Base-by-base conservation (phyloP, 2,329 filamentous ascomycete species). In the Microcyclosporella mali region DNA sequence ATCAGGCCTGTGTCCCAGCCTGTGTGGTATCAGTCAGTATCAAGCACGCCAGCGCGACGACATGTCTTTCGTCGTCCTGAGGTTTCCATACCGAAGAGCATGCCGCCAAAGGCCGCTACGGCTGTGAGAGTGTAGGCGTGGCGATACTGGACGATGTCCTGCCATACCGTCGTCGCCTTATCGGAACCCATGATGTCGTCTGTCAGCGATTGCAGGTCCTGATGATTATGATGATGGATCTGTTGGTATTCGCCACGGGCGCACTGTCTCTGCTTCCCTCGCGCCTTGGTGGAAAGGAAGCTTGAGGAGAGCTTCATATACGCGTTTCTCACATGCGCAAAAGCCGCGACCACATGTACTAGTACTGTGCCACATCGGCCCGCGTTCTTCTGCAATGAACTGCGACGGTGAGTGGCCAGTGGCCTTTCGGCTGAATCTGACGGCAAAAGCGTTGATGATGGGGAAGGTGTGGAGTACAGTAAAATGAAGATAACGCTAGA, bases 81-180 rank as follows among this genome's bases (percentile, higher is more conserved):
- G 21, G 21, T 6, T 25, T 37, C 30, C 45, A 37, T 41, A 17
- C 45, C 47, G 17, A 50, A 50, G 11, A 50, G 38, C 63, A 66
- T 65, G 15, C 66, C 67, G 18, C 68, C 68, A 49, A 70, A 69
- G 1, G 62, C 64, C 4, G 67, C 65, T n/a, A 69, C 61, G 0
- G 60, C 62, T 0, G 68, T 70, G 11, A 70, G 61, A 16, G 65
- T 25, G 42, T 70, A 70, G 6, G 64, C 62, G 32, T 58, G 57
- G 7, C 67, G 62, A 41, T 70, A 66, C 4, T 56, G 55, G 47
- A 67, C 65, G 40, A 69, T 55, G 35, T 69, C 67, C 25, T 55
- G 48, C 60, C 63, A 66, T 33, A 68, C 58, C 18, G 55, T 53
- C 12, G 47, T 44, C 15, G 33, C 32, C 17, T 43, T 66, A 28